Percentiles rank a stretch among this genome's conserved stretches.
These are phyloP conservation scores for Forsythia suspensa DNA, from an alignment of 257 asterid genomes.

Conservation along the genomic window DNA sequence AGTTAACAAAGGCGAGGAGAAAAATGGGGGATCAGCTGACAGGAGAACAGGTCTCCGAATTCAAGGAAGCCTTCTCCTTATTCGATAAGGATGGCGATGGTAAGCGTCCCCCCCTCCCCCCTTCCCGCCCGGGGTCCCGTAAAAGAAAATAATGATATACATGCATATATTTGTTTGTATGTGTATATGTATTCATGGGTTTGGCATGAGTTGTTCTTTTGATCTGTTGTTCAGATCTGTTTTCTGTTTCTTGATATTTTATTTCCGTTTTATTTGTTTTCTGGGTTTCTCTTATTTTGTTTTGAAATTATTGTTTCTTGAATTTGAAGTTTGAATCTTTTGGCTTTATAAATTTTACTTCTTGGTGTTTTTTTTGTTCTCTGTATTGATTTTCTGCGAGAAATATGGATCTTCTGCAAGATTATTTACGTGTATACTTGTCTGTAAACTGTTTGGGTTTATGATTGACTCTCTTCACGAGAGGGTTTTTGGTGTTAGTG, in stretches of 20 bases:
- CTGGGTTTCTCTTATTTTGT: constrained; percentile 14
- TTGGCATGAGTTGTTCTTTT: constrained; percentile 1
- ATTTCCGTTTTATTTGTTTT: background rate
- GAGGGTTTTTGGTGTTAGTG: background rate
- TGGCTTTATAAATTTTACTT: constrained; percentile 2
- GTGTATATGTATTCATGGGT: background rate
- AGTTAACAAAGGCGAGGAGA: background rate
- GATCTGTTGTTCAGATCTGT: constrained; percentile 28
- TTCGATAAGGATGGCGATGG: constrained; percentile 57
- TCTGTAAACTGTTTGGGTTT: constrained; percentile 1
- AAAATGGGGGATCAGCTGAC: constrained; percentile 47
- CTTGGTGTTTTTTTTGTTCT: constrained; percentile 5
- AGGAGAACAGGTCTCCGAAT: constrained; percentile 48
- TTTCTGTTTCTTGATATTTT: background rate
- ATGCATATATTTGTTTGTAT: background rate
- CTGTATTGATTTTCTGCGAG: constrained; percentile 17
- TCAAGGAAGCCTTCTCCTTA: constrained; percentile 52
- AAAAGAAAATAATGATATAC: no score
- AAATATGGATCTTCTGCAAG: constrained; percentile 22
- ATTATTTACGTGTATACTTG: background rate
- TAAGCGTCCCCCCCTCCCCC: constrained; percentile 21
- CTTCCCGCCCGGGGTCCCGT: no score
- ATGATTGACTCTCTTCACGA: background rate
- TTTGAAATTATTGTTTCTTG: background rate
- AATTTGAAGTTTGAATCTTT: background rate